Percentiles rank a stretch among this genome's conserved stretches.
These are phyloP conservation scores for Wakefieldia striispora DNA, from an alignment of 768 basidiomycete species.

Conservation along the genomic window DNA sequence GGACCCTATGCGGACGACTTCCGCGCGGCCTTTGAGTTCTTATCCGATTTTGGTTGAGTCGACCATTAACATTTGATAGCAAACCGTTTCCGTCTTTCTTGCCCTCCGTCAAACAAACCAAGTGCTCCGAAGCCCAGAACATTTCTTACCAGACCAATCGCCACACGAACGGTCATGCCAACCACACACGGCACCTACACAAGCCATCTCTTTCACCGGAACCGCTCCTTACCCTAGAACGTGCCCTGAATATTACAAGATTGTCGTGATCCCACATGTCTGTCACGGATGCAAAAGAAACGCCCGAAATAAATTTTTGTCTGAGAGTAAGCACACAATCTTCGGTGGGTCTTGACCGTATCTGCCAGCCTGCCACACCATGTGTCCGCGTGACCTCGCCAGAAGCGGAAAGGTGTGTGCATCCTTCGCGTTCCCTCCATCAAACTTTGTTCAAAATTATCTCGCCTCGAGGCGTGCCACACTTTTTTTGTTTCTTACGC, in stretches of 20 bases:
- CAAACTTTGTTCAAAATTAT: conserved; percentile 20
- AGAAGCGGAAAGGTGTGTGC: conserved; percentile 1
- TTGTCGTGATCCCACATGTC: conserved; percentile 3
- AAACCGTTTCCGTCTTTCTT: neutral
- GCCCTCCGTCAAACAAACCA: neutral
- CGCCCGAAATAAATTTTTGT: neutral
- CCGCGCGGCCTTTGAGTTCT: conserved; percentile 14
- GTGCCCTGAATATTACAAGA: conserved; percentile 13
- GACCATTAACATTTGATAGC: neutral
- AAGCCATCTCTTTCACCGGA: conserved; percentile 9
- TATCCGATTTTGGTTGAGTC: neutral
- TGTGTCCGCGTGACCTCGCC: conserved; percentile 11
- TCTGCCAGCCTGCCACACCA: conserved; percentile 2
- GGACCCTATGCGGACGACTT: conserved; percentile 22
- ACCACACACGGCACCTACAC: neutral
- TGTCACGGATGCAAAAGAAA: neutral
- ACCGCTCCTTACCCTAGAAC: conserved; percentile 29
- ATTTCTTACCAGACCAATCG: conserved; percentile 10
- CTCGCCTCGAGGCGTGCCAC: conserved; percentile 26
- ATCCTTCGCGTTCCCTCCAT: conserved; percentile 10
- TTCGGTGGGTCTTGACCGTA: neutral
- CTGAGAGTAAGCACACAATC: neutral
- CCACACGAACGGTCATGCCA: neutral
- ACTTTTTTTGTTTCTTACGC: conserved; percentile 9
- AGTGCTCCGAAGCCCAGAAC: neutral